Evolutionary conservation across 2,329 filamentous ascomycete genomes (phyloP).

Genomic region (Phaeosphaeriaceae sp.): DNA sequence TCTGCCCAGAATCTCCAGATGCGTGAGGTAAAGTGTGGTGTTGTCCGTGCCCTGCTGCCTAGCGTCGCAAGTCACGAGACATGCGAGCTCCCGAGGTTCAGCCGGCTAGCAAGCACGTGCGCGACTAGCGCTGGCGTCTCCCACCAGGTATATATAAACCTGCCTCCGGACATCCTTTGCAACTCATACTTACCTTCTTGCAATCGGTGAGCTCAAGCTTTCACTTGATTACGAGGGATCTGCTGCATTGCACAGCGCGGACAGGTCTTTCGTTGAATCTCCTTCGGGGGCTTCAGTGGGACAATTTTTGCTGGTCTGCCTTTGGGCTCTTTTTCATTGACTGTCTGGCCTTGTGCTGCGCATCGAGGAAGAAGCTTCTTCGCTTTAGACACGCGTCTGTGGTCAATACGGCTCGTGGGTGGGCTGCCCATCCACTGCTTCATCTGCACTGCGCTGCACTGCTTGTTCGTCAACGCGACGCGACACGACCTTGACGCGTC

Average conservation of each 20-base stretch:
- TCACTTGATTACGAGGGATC: conserved; percentile 33
- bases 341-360: conserved; percentile 36
- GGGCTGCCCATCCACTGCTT: no score
- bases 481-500: background rate
- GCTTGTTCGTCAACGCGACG: no score
- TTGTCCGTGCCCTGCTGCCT: no score
- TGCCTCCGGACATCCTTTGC: background rate
- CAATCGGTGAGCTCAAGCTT: conserved; percentile 38
- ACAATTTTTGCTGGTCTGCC: conserved; percentile 35
- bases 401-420: no score
- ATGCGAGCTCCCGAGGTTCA: no score
- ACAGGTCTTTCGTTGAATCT: conserved; percentile 38
- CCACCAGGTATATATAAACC: conserved; percentile 4
- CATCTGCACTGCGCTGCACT: no score
- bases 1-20: no score
- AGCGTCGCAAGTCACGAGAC: no score
- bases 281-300: conserved; percentile 42
- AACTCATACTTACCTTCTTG: conserved; percentile 36
- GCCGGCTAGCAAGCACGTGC: no score
- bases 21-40: no score
- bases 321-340: conserved; percentile 46
- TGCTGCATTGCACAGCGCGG: conserved; percentile 48
- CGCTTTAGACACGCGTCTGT: no score
- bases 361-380: conserved; percentile 44
- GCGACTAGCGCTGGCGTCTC: background rate